Base-by-base conservation (phyloP, 352 stramenopile species). In the Phytopythium delawarense region DNA sequence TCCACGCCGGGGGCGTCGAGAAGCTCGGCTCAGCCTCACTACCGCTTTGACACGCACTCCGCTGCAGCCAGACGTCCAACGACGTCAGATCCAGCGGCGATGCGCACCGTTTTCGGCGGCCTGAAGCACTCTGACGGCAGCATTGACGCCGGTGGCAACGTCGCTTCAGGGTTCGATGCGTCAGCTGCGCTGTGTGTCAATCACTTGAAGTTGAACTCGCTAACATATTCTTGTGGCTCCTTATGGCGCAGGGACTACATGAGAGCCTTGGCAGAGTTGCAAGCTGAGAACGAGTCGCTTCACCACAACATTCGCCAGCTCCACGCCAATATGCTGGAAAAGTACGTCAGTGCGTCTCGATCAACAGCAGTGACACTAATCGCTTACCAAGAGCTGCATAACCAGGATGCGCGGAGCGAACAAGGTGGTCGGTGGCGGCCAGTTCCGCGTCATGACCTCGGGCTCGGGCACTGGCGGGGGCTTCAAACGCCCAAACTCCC, bases 361-460 rank as follows among this genome's bases (percentile, higher is more conserved):
- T 18, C 18, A 57, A 23, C 16, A 11, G 30, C 39, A 44, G 13
- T 52, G 4, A 37, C 16, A 20, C 23, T 32, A 23, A 6, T 15
- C 42, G 25, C 8, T 37, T 42, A 21, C 37, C 42, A 40, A 7
- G 44, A 30, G 30, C 6, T 51, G 20, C 21, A 1, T 60, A 20
- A 57, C 9, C 15, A 80, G 72, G 53, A 78, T 80, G 62, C 67
- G 67, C 25, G 72, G 72, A 3, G 67, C 66, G 15, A 76, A 62
- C 21, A 80, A 78, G 55, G 61, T 80, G 4, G 64, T 80, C 18
- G 72, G 64, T 21, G 72, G 72, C 7, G 70, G 72, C 0, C 72
- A 80, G 61, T 80, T 78, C 25, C 72, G 72, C 15, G 70, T 69
- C 54, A 61, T 58, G 42, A 65, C 53, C 0, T 53, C 61, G 23